Base-by-base conservation (phyloP, 1,284 basidiomycete species). In the Microbotryum silenes-acaulis region DNA sequence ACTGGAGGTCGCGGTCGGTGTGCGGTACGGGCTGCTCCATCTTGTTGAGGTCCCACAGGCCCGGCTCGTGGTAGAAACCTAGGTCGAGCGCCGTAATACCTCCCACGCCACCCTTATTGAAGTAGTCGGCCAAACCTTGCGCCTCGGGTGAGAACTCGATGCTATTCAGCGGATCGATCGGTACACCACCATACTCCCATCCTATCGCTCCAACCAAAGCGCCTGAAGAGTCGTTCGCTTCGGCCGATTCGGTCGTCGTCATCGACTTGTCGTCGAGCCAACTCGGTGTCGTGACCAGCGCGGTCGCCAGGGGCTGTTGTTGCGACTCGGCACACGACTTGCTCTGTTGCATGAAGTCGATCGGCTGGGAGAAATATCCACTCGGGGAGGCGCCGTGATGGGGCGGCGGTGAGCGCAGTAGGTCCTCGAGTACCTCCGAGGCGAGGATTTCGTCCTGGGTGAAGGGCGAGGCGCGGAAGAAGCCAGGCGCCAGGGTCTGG, bases 401-500 rank as follows among this genome's bases (percentile, higher is more conserved):
- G 56, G 21, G 21, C 44, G 46, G 53, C 2, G 59, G 59, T 16
- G 59, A 61, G n/a, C 59, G 54, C 6, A 61, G 54, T 4, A 61
- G 50, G 27, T 61, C 54, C 50, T 61, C 59, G 50, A 61, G 59
- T 5, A 69, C 67, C n/a, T 69, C 67, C 23, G 59, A 61, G 20
- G 67, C 67, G 52, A 66, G 63, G 10, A 69, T 62, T 42, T 69
- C 67, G 57, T 69, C 65, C 23, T 64, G 61, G 31, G 64, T 64
- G 48, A 69, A 64, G 9, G 51, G 51, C 23, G 33, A 29, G 47
- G 63, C 57, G 45, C 49, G 61, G 1, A 62, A 59, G 12, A 59
- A 62, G 14, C 18, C 59, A 57, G 5, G 59, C 51, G 7, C 18
- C 16, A 50, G 48, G 21, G 48, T 29, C 29, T 29, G 27, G 48